Conservation (phyloP, 148 eudicot species). For the Diospyros kaki region DNA sequence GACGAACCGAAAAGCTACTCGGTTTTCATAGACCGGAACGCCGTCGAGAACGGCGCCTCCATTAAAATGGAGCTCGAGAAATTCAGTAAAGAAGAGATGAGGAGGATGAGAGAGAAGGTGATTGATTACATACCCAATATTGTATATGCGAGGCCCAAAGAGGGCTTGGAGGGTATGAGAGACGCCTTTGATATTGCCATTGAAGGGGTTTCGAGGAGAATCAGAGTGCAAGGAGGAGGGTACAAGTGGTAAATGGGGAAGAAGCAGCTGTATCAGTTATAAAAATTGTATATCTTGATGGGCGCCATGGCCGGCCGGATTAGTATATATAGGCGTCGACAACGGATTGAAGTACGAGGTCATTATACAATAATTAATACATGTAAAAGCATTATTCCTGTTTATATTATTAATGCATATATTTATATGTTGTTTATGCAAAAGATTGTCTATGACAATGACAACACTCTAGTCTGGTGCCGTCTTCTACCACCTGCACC, state of each 20-base stretch:
- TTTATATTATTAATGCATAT: no score
- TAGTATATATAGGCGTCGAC: no score
- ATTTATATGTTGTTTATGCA: no score
- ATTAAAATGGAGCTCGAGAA: constrained; percentile 49
- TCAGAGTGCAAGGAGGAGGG: constrained; percentile 46
- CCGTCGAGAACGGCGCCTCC: constrained; percentile 62
- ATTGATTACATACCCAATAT: constrained; percentile 67
- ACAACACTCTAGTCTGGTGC: no score
- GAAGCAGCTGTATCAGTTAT: background rate
- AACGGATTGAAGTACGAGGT: no score
- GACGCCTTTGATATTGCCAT: constrained; percentile 84
- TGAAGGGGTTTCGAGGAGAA: constrained; percentile 62
- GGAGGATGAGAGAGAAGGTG: constrained; percentile 73
- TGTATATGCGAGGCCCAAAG: constrained; percentile 49
- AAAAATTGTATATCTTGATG: no score
- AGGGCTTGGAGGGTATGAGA: constrained; percentile 46
- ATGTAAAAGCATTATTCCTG: no score
- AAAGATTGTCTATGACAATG: no score
- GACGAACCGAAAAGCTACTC: constrained; percentile 78
- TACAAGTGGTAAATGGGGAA: constrained; percentile 39
- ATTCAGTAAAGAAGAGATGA: constrained; percentile 43
- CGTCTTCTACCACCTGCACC: no score
- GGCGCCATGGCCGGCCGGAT: no score
- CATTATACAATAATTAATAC: no score
- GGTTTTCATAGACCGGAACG: constrained; percentile 74